Conservation (phyloP, 2,329 filamentous ascomycete genomes). For the Pseudocercospora fuligena region DNA sequence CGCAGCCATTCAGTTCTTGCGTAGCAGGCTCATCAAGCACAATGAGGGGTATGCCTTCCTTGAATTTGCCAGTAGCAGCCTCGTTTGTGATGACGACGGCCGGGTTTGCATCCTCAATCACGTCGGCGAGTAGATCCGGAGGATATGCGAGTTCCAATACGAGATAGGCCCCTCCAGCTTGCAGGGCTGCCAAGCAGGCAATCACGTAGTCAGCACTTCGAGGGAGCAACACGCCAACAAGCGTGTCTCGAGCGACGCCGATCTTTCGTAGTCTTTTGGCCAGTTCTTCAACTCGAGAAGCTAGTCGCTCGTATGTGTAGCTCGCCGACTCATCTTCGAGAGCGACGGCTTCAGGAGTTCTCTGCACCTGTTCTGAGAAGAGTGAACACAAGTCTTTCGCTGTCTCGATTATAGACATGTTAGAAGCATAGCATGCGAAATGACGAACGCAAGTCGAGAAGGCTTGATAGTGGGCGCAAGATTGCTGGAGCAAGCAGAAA, state of each 20-base stretch:
- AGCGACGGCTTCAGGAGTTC: constrained; percentile 71
- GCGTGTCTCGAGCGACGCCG: constrained; percentile 72
- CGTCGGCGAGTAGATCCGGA: constrained; percentile 72
- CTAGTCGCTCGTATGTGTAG: constrained; percentile 75
- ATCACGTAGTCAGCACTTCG: constrained; percentile 80
- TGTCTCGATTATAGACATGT: constrained; percentile 71
- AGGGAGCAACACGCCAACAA: constrained; percentile 76
- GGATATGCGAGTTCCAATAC: constrained; percentile 82
- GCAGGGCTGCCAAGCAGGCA: constrained; percentile 75
- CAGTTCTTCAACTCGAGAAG: constrained; percentile 68
- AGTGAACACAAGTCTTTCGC: constrained; percentile 74
- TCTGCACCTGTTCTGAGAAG: constrained; percentile 70
- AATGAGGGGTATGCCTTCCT: constrained; percentile 66
- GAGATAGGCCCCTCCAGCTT: constrained; percentile 78
- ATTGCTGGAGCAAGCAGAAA: constrained; percentile 5
- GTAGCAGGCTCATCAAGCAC: constrained; percentile 59
- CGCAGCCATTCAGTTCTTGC: constrained; percentile 45
- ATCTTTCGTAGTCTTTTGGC: constrained; percentile 66
- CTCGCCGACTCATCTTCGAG: constrained; percentile 70
- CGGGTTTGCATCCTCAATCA: constrained; percentile 75
- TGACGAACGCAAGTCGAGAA: constrained; percentile 4
- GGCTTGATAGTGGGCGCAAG: neutral
- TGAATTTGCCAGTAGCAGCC: constrained; percentile 69
- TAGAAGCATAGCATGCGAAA: neutral
- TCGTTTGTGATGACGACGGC: constrained; percentile 71